Evolutionary conservation across 2,329 filamentous ascomycete species (phyloP), one percentile per base, ranked within the genome.

Genomic region (Calonectria multiphialidica): DNA sequence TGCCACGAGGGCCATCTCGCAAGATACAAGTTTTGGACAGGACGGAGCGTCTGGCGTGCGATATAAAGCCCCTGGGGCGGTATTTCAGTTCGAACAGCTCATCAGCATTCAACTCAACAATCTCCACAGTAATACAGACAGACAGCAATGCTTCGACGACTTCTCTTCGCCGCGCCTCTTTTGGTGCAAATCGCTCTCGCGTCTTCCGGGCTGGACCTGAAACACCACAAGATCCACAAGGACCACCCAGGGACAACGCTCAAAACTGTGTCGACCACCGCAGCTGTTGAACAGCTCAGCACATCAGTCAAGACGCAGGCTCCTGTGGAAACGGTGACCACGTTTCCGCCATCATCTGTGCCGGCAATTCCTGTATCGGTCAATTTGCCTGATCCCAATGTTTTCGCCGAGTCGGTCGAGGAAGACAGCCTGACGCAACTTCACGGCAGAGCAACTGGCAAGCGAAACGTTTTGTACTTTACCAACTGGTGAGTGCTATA

Each of bases 401-500:
- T 23, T 6, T 57, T 57, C 21, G 61, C 8, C 23, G 49, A 57
- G 23, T 35, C 35, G 8, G 33, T 57, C 13, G 53, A 57, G 33
- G 40, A 68, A 35, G 12, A 37, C 49, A 47, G 42, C 13, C 13
- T 57, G 30, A 23, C 72, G 45, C 55, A 68, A 5, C n/a, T 79
- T 28, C 64, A 77, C 18, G 47, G 65, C 5, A 69, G 78, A 59
- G 74, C 72, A 15, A 28, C 55, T 37, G 68, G 57, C 30, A 77
- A 75, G 53, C 68, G 76, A 33, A 90, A 88, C 74, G 84, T 85
- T 0, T 76, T 89, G 12, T 90, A 90, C 80, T 90, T 90, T 70
- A 86, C 88, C 12, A 90, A 89, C 73, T 90, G 89, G 88, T 90
- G 76, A 70, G 83, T 30, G 44, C 37, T 40, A 10, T 28, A 15